A percentile compares a stretch with the other conserved stretches of the same genome.
These are phyloP conservation scores for Phialemoniopsis sp. DNA, from an alignment of 2,329 filamentous ascomycete species.

Conservation along the genomic window DNA sequence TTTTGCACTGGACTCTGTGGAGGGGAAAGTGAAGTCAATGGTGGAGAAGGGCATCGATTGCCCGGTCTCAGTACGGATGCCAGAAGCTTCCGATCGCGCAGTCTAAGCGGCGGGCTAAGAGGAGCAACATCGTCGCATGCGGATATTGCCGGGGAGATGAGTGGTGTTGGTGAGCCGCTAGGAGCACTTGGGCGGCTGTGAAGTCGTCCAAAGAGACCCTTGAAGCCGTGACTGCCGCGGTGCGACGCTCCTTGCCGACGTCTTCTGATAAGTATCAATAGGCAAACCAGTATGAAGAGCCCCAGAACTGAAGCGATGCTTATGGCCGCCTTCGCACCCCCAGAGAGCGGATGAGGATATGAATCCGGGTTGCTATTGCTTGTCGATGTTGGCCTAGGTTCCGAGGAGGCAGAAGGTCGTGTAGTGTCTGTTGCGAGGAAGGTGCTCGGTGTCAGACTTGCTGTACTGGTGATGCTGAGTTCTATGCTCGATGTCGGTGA, in stretches of 20 bases:
- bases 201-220: too few species aligned
- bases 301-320: constrained; percentile 34
- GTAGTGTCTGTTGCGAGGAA: too few species aligned
- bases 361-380: constrained; percentile 11
- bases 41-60: constrained; percentile 18
- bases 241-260: constrained; percentile 11
- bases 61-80: constrained; percentile 23
- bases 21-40: constrained; percentile 21
- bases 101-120: constrained; percentile 40
- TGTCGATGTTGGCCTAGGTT: constrained; percentile 4
- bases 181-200: constrained; percentile 12
- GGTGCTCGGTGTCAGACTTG: too few species aligned
- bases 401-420: too few species aligned
- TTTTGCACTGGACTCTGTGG: constrained; percentile 13
- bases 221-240: too few species aligned
- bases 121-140: constrained; percentile 13
- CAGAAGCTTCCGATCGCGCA: constrained; percentile 41
- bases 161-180: constrained; percentile 31
- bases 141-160: constrained; percentile 32
- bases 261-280: constrained; percentile 30
- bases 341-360: constrained; percentile 18
- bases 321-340: constrained; percentile 39
- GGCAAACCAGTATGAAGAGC: constrained; percentile 27
- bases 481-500: too few species aligned
- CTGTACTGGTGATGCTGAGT: not conserved